Base-by-base conservation (phyloP, 306 rosid genomes). In the Hippophae gyantsensis region DNA sequence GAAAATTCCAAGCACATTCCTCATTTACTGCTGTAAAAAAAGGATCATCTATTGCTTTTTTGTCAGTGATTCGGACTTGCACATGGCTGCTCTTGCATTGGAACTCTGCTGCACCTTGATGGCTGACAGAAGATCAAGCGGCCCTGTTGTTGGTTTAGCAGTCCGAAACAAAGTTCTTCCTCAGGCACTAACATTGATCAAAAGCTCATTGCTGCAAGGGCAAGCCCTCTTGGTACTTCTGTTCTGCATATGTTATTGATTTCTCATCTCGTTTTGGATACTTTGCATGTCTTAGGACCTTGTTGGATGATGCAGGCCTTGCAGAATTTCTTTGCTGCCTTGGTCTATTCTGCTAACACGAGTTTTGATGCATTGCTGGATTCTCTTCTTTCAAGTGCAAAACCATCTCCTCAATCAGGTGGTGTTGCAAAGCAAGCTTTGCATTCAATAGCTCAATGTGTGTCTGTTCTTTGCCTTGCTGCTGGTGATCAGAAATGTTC, bases 371-470 rank as follows among this genome's bases (percentile, higher is more conserved):
- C 86, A 59, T 72, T 93, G 55, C 86, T 89, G 58, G 99, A 89
- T 72, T 84, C 95, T 48, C 89, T 93, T 62, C 90, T 93, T 60
- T 84, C 86, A 56, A 82, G 97, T 46, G 97, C 94, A 60, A 89
- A 86, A 81, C 95, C 95, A 61, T 80, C 99, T 61, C 95, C 99
- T 42, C 95, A 84, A 64, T 77, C 89, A 2, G 99, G 99, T 41
- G 99, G 97, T 70, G 86, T 93, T 70, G 99, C 99, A 61, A 93
- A 89, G 69, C 99, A 93, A 66, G 99, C 99, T 52, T 76, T 93
- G 74, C 81, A 82, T 79, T 93, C 99, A 51, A 86, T 93, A 56
- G 97, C 97, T 8, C 97, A 89, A 72, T 89, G 99, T 53, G 97
- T 93, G 54, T 97, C 95, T 60, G 99, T 93, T 65, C 83, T 93